These are phyloP conservation scores for Talaromyces pinophilus DNA, from an alignment of 2,329 filamentous ascomycete genomes.

Conservation along the genomic window DNA sequence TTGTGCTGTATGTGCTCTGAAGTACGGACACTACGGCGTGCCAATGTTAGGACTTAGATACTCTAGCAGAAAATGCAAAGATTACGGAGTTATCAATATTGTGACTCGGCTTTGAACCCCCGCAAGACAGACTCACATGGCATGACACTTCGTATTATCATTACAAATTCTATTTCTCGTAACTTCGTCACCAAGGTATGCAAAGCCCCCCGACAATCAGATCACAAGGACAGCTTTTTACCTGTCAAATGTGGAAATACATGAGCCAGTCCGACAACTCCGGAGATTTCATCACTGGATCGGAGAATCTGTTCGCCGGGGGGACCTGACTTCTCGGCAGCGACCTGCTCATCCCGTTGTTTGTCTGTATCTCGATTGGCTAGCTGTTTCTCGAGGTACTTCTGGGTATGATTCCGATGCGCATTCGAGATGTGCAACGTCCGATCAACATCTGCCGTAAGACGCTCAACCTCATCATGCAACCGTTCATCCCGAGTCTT, in stretches of 20 bases:
- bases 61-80: neutral
- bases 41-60: neutral
- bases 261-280: constrained; percentile 34
- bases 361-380: neutral
- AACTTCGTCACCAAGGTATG: neutral
- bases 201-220: neutral
- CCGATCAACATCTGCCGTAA: constrained; percentile 60
- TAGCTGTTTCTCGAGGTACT: constrained; percentile 30
- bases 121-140: neutral
- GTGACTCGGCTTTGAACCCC: neutral
- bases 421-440: constrained; percentile 53
- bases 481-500: constrained; percentile 58
- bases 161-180: constrained; percentile 9
- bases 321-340: neutral
- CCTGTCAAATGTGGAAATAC: constrained; percentile 39
- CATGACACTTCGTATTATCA: constrained; percentile 3
- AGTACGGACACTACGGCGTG: neutral
- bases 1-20: neutral
- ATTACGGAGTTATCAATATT: neutral
- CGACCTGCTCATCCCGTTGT: neutral
- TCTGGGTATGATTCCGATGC: constrained; percentile 46
- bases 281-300: neutral
- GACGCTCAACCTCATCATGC: constrained; percentile 59
- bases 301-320: constrained; percentile 16
- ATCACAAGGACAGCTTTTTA: constrained; percentile 23